These are phyloP conservation scores for Arabis alpina DNA, from an alignment of 345 rosid genomes.

Conservation along the genomic window DNA sequence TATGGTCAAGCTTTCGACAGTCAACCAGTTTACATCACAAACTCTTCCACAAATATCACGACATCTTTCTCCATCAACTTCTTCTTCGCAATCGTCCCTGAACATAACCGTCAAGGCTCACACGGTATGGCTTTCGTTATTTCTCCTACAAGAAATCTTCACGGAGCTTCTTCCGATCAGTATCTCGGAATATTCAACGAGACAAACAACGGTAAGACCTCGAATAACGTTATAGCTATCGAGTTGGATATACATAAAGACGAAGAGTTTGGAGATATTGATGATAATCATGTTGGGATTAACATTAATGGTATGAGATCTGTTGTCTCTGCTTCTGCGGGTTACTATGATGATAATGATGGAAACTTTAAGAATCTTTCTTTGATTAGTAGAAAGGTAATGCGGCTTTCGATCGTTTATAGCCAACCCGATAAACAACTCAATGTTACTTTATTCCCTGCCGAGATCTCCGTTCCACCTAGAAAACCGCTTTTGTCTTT, in stretches of 20 bases:
- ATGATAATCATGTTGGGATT: conserved; percentile 67
- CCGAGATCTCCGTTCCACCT: conserved; percentile 13
- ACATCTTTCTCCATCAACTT: conserved; percentile 61
- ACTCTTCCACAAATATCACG: conserved; percentile 42
- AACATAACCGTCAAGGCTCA: conserved; percentile 36
- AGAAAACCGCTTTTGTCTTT: conserved; percentile 56
- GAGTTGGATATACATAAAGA: conserved; percentile 57
- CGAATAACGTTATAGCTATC: conserved; percentile 57
- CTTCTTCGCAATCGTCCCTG: conserved; percentile 60
- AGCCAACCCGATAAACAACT: conserved; percentile 44
- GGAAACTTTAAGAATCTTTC: conserved; percentile 35
- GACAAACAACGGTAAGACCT: conserved; percentile 42
- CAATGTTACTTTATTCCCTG: conserved; percentile 55
- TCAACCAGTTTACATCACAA: conserved; percentile 44
- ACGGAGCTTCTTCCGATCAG: conserved; percentile 44
- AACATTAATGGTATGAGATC: conserved; percentile 57
- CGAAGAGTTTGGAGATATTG: conserved; percentile 48
- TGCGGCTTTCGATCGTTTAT: conserved; percentile 63
- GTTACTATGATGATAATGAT: conserved; percentile 43
- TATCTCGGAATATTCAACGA: conserved; percentile 56
- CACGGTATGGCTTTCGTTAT: conserved; percentile 64
- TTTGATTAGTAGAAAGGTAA: conserved; percentile 30
- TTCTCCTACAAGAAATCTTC: conserved; percentile 53
- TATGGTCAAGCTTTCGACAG: conserved; percentile 59
- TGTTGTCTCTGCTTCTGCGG: conserved; percentile 42